A percentile compares a stretch with the other conserved stretches of the same genome.
Conservation (phyloP, 192 early-diverging fungal species). For the Linnemannia hyalina region DNA sequence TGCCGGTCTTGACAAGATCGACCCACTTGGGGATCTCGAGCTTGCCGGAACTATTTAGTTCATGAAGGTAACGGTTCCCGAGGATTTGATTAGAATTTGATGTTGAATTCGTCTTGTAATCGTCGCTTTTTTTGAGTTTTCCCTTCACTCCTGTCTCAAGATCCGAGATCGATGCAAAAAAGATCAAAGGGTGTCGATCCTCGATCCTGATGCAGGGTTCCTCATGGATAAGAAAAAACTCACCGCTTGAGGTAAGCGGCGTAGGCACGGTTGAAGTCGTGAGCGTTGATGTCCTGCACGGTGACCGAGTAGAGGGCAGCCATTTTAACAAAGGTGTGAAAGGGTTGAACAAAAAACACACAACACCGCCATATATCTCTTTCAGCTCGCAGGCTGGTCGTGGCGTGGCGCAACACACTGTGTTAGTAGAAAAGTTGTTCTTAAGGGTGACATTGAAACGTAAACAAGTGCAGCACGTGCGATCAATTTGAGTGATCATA, state of each 20-base stretch:
- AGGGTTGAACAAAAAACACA: constrained; percentile 36
- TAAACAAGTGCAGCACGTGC: constrained; percentile 19
- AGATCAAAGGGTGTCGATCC: background rate
- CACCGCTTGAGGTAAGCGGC: constrained; percentile 98
- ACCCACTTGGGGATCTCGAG: constrained; percentile 99
- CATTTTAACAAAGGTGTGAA: constrained; percentile 54
- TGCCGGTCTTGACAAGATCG: constrained; percentile 98
- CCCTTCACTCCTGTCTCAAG: background rate
- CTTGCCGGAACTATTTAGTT: constrained; percentile 81
- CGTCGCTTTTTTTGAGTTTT: background rate
- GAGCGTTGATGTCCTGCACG: constrained; percentile 97
- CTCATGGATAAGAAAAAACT: constrained; percentile 13
- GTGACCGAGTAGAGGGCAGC: constrained; percentile 73
- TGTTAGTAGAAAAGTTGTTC: background rate
- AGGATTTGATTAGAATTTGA: constrained; percentile 22
- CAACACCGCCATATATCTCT: background rate
- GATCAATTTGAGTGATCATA: background rate
- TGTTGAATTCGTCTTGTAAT: constrained; percentile 9
- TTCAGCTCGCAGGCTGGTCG: background rate
- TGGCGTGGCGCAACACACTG: background rate
- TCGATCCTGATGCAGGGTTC: background rate
- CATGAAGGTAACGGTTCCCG: background rate
- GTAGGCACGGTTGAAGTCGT: constrained; percentile 97
- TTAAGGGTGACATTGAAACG: background rate
- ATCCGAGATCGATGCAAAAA: background rate